Base-by-base conservation (phyloP, 2,329 filamentous ascomycete species). In the Penicillium verrucosum region DNA sequence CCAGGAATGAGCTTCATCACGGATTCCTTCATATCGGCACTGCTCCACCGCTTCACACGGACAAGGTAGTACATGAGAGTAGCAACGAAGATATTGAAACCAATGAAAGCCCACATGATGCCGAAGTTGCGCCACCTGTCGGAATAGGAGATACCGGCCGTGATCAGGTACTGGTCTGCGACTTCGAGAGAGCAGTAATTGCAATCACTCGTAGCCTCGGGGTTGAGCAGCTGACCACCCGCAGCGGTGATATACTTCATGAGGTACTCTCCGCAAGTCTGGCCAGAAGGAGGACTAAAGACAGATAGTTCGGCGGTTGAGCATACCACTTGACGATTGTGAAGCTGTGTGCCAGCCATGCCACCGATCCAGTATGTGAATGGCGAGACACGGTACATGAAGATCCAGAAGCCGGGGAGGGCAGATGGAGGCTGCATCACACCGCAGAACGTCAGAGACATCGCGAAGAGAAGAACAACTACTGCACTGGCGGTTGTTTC, bases 371-470 rank as follows among this genome's bases (percentile, higher is more conserved):
- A 70, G 59, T 71, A 72, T 66, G 63, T 1, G 81, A 80, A 9
- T 86, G 86, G 25, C 79, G 72, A 71, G 92, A 87, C 50, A 70
- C 72, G 42, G 89, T 78, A 82, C 73, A 83, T 82, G 63, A 84
- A 65, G 81, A 83, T 73, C 96, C 92, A 73, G 89, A 90, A 49
- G 69, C 66, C 7, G 84, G 86, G 75, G 87, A 96, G 1, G 66
- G 65, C 48, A 89, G 83, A 0, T 73, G 58, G 1, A 80, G 85
- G 68, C 87, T 87, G 51, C 88, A 82, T 89, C 3, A 96, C 78
- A 21, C 85, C 89, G 21, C 82, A 83, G 42, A 94, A 85, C 6
- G 92, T 79, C 70, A 96, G 95, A 0, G 89, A 91, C 69, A 96
- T 91, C 0, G 90, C 85, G 77, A 92, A 92, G 62, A 89, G 76